phyloP scores from a whole-genome alignment of 2,329 filamentous ascomycete genomes.

The Sclerotinia borealis region DNA sequence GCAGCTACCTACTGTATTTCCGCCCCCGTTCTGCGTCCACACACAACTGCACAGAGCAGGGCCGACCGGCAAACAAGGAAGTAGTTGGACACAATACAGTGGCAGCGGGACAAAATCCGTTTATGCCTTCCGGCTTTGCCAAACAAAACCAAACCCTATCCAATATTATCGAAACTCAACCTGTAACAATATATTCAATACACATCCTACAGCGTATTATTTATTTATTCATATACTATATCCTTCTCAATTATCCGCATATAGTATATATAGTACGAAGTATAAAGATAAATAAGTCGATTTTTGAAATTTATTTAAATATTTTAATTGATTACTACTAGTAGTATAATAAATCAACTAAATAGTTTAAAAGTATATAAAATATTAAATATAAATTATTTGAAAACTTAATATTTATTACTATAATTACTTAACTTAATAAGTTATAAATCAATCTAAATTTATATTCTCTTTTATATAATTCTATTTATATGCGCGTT shows the following conservation, averaged over 20 bases:
- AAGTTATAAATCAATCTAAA: background rate
- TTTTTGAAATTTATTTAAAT: no score
- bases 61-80: slow-evolving; percentile 9
- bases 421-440: no score
- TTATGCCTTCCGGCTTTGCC: slow-evolving; percentile 10
- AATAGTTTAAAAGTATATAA: no score
- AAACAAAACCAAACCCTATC: slow-evolving; percentile 13
- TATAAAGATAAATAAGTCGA: no score
- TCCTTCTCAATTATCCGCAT: slow-evolving; percentile 12
- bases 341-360: no score
- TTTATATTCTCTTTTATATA: background rate
- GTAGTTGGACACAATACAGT: slow-evolving; percentile 15
- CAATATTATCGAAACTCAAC: slow-evolving; percentile 1
- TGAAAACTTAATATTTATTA: no score
- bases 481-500: background rate
- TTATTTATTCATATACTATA: slow-evolving; percentile 18
- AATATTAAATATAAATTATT: no score
- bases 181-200: slow-evolving; percentile 10
- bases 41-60: slow-evolving; percentile 20
- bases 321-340: no score
- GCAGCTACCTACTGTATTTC: slow-evolving; percentile 14
- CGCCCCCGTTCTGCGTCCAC: slow-evolving; percentile 16
- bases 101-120: slow-evolving; percentile 14
- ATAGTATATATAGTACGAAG: no score
- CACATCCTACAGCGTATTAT: slow-evolving; percentile 7